These are phyloP conservation scores for sorghum (Sorghum bicolor) DNA, from an alignment of 176 grass and related monocot genomes.

Conservation along the genomic window DNA sequence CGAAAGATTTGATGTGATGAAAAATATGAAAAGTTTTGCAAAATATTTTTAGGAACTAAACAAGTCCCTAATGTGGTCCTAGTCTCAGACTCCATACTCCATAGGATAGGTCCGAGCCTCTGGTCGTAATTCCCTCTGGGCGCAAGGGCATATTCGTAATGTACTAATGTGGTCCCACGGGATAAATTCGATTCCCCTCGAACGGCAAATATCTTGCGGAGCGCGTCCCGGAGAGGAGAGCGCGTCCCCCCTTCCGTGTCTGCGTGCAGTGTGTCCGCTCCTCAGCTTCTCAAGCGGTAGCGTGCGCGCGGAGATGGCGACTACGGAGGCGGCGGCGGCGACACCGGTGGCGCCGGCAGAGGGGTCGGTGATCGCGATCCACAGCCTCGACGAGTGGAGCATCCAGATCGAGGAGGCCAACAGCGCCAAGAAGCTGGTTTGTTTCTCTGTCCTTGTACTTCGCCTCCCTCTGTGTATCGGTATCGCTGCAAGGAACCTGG, in stretches of 20 bases:
- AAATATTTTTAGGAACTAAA: too few relatives aligned
- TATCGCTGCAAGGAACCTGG: neutral
- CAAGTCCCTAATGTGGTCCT: too few relatives aligned
- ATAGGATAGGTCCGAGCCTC: neutral
- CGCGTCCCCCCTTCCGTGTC: neutral
- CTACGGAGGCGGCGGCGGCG: neutral
- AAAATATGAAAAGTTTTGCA: too few relatives aligned
- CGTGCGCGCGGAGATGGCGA: neutral
- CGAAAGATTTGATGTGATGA: too few relatives aligned
- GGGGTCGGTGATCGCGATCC: conserved; percentile 54
- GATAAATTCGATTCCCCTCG: conserved; percentile 13
- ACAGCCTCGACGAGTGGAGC: conserved; percentile 68
- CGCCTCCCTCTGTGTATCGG: too few relatives aligned
- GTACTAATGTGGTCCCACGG: neutral
- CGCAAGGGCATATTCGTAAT: conserved; percentile 16
- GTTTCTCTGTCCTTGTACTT: too few relatives aligned
- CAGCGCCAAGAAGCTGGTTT: conserved; percentile 60
- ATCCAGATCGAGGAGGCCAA: conserved; percentile 74
- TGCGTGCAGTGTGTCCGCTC: neutral
- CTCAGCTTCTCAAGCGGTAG: conserved; percentile 16
- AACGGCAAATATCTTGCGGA: conserved; percentile 17
- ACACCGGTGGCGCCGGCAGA: neutral
- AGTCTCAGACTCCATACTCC: too few relatives aligned
- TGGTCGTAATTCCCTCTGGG: neutral
- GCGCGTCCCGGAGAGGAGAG: neutral